These are phyloP conservation scores for Saccharomyces kudriavzevii DNA, from an alignment of 805 yeast genomes.

Conservation along the genomic window DNA sequence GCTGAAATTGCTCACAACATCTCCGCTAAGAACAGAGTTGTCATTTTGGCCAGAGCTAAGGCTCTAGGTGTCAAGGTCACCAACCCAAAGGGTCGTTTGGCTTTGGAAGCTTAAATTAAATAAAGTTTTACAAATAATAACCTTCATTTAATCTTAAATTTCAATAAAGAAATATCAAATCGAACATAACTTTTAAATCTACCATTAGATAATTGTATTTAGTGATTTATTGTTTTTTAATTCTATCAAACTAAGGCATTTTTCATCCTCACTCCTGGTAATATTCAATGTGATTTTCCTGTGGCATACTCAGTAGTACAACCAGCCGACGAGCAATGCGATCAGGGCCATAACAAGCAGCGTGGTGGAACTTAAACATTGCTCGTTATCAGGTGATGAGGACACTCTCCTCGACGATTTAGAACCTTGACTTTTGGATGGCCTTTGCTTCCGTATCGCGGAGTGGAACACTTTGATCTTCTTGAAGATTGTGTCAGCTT, in stretches of 20 bases:
- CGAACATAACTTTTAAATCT: neutral
- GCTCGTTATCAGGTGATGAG: neutral
- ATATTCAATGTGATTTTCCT: too few relatives aligned
- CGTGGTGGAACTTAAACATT: neutral
- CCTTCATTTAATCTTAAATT: neutral
- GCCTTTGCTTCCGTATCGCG: neutral
- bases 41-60: conserved; percentile 92
- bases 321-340: neutral
- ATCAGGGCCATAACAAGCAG: neutral
- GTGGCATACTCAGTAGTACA: neutral
- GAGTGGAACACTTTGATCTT: conserved; percentile 55
- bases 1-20: conserved; percentile 99
- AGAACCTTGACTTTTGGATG: neutral
- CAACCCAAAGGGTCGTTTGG: conserved; percentile 97
- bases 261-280: neutral
- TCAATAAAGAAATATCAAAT: neutral
- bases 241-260: neutral
- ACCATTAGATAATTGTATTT: neutral
- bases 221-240: neutral
- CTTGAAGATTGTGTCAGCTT: conserved; percentile 48
- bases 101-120: conserved; percentile 67
- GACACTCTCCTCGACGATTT: neutral
- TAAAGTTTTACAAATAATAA: neutral
- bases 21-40: conserved; percentile 97
- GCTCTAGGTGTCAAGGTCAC: conserved; percentile 97